Evolutionary conservation across 768 basidiomycete species (phyloP).

Genomic region (Suillus brevipes): DNA sequence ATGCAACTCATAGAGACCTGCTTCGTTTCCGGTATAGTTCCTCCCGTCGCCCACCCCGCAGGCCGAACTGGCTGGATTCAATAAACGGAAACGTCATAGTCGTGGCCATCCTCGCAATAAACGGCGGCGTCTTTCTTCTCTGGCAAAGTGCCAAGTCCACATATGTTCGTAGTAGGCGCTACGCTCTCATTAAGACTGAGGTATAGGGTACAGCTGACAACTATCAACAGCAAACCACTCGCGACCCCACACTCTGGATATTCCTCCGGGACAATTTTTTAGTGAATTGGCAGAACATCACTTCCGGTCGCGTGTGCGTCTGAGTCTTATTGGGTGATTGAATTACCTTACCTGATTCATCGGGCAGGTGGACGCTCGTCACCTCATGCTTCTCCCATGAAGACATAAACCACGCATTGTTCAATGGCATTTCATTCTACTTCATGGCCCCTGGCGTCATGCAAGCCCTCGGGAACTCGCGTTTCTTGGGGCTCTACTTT

Average conservation of each 20-base stretch:
- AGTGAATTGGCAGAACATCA: constrained; percentile 58
- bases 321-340: not conserved
- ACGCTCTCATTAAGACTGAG: not conserved
- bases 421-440: constrained; percentile 77
- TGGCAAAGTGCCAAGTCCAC: constrained; percentile 48
- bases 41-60: constrained; percentile 16
- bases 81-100: constrained; percentile 57
- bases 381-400: constrained; percentile 74
- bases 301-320: constrained; percentile 63
- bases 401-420: constrained; percentile 58
- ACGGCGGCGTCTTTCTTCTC: constrained; percentile 58
- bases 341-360: constrained; percentile 11
- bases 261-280: constrained; percentile 67
- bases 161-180: constrained; percentile 32
- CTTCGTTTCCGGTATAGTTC: constrained; percentile 14
- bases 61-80: constrained; percentile 43
- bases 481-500: constrained; percentile 74
- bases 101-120: constrained; percentile 64
- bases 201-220: constrained; percentile 6
- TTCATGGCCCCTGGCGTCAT: constrained; percentile 74
- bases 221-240: constrained; percentile 36
- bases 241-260: constrained; percentile 41
- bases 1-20: constrained; percentile 27
- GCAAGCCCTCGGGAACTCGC: constrained; percentile 58
- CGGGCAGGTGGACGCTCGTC: constrained; percentile 68